A percentile compares a stretch with the other conserved stretches of the same genome.
phyloP scores from a whole-genome alignment of 164 flowering plant species.

The Liriodendron chinense region DNA sequence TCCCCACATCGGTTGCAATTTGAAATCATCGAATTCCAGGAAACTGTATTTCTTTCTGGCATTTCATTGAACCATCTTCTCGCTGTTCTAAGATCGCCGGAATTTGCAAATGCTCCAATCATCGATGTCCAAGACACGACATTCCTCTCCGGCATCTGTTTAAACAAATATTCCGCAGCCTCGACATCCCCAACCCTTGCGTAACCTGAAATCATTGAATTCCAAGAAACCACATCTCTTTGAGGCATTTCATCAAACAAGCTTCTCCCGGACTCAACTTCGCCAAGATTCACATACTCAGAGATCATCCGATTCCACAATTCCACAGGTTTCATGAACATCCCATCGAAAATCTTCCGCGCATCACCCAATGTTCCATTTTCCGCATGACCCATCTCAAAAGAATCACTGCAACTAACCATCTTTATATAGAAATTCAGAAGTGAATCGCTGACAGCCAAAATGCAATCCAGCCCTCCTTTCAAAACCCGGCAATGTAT shows the following conservation, averaged over 20 bases:
- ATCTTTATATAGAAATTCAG: slow-evolving; percentile 30
- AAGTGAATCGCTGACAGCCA: slow-evolving; percentile 27
- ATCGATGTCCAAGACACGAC: slow-evolving; percentile 39
- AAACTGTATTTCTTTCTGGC: slow-evolving; percentile 36
- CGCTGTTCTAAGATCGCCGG: slow-evolving; percentile 28
- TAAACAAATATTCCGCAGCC: slow-evolving; percentile 32
- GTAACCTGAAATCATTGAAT: slow-evolving; percentile 35
- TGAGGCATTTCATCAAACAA: slow-evolving; percentile 36
- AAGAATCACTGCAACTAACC: slow-evolving; percentile 1
- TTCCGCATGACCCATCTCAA: not conserved
- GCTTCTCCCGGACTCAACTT: slow-evolving; percentile 26
- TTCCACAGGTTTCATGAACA: slow-evolving; percentile 26
- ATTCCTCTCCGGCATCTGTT: slow-evolving; percentile 34
- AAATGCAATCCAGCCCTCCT: slow-evolving; percentile 27
- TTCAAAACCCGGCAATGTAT: slow-evolving; percentile 40
- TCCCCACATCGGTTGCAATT: slow-evolving; percentile 26
- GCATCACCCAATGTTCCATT: slow-evolving; percentile 17
- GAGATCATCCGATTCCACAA: slow-evolving; percentile 36
- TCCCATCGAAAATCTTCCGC: slow-evolving; percentile 31
- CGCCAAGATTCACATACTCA: slow-evolving; percentile 14
- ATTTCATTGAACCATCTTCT: slow-evolving; percentile 22
- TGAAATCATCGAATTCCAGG: slow-evolving; percentile 51
- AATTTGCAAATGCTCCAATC: slow-evolving; percentile 29
- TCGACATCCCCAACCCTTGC: slow-evolving; percentile 21
- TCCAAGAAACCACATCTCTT: slow-evolving; percentile 38